A percentile compares a stretch with the other conserved stretches of the same genome.
phyloP scores from a whole-genome alignment of 2,329 filamentous ascomycete species.

The Endothia cerciana region DNA sequence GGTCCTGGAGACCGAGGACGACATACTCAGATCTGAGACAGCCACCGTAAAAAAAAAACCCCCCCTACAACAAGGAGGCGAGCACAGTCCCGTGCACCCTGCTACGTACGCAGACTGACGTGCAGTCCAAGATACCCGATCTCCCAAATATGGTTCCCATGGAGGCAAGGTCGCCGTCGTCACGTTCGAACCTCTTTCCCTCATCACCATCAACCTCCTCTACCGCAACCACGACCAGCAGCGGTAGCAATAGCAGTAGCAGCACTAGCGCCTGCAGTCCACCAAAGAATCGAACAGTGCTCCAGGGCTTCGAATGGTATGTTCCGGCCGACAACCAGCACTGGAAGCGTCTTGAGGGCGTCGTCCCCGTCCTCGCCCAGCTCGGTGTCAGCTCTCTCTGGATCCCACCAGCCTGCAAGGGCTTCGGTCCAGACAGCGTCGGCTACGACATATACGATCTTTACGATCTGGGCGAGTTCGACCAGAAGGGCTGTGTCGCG shows the following conservation, averaged over 20 bases:
- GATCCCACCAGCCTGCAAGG: slow-evolving; percentile 76
- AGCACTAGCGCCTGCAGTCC: not conserved
- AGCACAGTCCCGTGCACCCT: not conserved
- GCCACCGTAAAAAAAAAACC: not conserved
- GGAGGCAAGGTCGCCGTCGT: not conserved
- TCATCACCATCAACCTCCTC: not conserved
- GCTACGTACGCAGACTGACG: not conserved
- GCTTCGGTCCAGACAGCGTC: slow-evolving; percentile 62
- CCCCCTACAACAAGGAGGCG: not conserved
- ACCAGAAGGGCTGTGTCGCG: slow-evolving; percentile 63
- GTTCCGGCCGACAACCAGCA: slow-evolving; percentile 62
- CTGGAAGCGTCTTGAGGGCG: slow-evolving; percentile 59
- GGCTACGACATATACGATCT: slow-evolving; percentile 71
- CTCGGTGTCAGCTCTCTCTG: slow-evolving; percentile 66
- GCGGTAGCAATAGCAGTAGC: not conserved
- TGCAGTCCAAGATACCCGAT: not conserved
- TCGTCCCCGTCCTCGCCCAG: slow-evolving; percentile 57
- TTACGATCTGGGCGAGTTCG: slow-evolving; percentile 73
- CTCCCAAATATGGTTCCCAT: not conserved
- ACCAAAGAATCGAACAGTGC: slow-evolving; percentile 52
- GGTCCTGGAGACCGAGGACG: not conserved
- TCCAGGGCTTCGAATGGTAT: slow-evolving; percentile 77
- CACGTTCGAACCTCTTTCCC: not conserved
- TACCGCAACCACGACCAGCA: not conserved
- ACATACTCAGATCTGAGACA: not conserved